Percentiles rank a stretch among this genome's conserved stretches.
phyloP scores from a whole-genome alignment of 23 red algal species.

The Cyanidium caldarium region DNA sequence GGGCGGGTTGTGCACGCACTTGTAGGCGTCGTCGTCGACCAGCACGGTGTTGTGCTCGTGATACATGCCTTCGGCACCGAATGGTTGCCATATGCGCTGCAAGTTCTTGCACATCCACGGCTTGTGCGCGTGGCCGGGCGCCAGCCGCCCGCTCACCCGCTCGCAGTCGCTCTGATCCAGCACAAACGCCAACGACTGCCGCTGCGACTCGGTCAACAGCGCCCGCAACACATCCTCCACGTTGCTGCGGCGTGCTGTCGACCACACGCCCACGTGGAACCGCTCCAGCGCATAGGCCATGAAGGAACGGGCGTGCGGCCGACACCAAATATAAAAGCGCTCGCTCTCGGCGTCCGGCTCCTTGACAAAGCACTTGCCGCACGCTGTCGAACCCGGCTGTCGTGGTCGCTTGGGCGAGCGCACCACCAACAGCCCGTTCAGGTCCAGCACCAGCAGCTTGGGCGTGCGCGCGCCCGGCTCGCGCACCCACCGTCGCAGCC shows the following conservation, averaged over 20 bases:
- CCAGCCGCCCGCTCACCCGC: neutral
- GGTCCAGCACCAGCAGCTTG: neutral
- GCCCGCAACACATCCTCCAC: neutral
- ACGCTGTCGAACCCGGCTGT: neutral
- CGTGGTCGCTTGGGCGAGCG: neutral
- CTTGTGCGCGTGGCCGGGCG: neutral
- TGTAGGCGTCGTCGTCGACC: constrained; percentile 3
- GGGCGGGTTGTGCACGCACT: neutral
- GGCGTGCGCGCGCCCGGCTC: neutral
- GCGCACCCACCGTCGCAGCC: neutral
- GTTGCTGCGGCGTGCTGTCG: neutral
- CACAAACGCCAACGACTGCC: neutral
- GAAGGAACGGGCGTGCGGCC: neutral
- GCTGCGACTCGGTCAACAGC: neutral
- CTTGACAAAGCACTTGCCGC: neutral
- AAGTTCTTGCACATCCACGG: neutral
- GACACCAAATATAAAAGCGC: neutral
- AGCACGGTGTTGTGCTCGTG: neutral
- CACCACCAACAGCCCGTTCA: neutral
- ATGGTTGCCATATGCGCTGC: neutral
- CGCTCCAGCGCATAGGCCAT: neutral
- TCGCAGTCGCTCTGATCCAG: neutral
- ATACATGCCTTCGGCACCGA: neutral
- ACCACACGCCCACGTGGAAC: constrained; percentile 1
- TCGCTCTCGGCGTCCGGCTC: neutral